Evolutionary conservation across 805 yeast genomes (phyloP), one percentile per base, ranked within the genome.

Genomic region (Candida piceae): DNA sequence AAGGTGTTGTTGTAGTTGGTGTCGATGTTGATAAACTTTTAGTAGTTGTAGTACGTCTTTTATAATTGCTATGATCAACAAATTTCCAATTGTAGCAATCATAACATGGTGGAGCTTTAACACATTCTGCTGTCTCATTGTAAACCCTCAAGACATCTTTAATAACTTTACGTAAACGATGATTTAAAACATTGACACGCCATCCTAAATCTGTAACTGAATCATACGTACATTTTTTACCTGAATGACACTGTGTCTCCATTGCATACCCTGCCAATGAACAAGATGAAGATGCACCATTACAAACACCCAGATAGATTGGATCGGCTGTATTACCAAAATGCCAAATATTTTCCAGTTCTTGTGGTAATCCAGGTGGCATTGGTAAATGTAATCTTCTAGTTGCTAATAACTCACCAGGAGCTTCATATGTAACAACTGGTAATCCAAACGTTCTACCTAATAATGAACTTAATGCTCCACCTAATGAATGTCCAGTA

Each of bases 321-420:
- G 98, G 98, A 57, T 93, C 98, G 0, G 96, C 97, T 2, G 93
- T 93, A 57, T 93, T 90, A 3, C 98, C 98, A 55, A 93, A 66
- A 57, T 93, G 97, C 94, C 95, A 93, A 8, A 93, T 74, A 45
- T 85, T 81, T 51, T 89, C 97, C 62, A 76, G 64, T 50, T 80
- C 74, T 7, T 66, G 62, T 0, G 96, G 89, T 11, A 85, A 57
- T 1, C 96, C 96, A 1, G 98, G 98, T 2, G 97, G 95, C 64
- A 75, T 72, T 0, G 98, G 98, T 34, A 93, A 69, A 62, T 89
- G 97, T 31, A 93, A 67, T 48, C 98, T 71, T 49, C 71, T 71
- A 0, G 93, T 75, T 2, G 98, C 93, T 39, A 93, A 63, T 54
- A 76, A 62, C 49, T 93, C 98, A 4, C 96, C 96, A 0, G 97